These are phyloP conservation scores for Citrullus colocynthis DNA, from an alignment of 306 rosid genomes.

Conservation along the genomic window DNA sequence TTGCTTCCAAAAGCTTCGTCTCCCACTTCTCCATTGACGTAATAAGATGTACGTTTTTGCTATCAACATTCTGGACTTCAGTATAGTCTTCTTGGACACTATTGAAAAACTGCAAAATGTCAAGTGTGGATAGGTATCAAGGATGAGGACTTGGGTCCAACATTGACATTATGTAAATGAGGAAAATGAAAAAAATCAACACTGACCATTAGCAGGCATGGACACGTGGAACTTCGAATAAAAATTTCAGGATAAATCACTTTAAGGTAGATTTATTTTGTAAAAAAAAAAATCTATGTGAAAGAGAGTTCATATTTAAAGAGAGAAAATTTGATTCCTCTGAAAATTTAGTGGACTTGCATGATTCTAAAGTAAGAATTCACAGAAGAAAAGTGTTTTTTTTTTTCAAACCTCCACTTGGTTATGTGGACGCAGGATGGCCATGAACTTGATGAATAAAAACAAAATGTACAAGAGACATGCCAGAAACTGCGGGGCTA, in stretches of 20 bases:
- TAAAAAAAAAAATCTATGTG: background rate
- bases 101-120: background rate
- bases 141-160: background rate
- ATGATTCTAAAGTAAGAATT: constrained; percentile 5
- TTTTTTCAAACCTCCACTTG: constrained; percentile 1
- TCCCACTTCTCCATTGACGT: constrained; percentile 60
- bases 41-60: constrained; percentile 54
- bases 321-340: background rate
- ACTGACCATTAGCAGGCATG: background rate
- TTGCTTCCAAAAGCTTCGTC: constrained; percentile 58
- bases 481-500: background rate
- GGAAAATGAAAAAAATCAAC: background rate
- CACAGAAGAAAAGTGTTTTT: background rate
- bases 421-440: background rate
- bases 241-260: background rate
- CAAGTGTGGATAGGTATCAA: background rate
- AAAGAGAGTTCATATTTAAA: background rate
- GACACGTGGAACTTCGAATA: background rate
- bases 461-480: background rate
- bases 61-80: constrained; percentile 21
- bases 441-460: background rate
- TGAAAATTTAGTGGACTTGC: background rate
- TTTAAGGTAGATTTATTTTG: background rate
- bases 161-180: background rate
- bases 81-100: constrained; percentile 13